Evolutionary conservation across 1,284 basidiomycete species (phyloP), one percentile per base, ranked within the genome.

Genomic region (Sanghuangporus sanghuang): DNA sequence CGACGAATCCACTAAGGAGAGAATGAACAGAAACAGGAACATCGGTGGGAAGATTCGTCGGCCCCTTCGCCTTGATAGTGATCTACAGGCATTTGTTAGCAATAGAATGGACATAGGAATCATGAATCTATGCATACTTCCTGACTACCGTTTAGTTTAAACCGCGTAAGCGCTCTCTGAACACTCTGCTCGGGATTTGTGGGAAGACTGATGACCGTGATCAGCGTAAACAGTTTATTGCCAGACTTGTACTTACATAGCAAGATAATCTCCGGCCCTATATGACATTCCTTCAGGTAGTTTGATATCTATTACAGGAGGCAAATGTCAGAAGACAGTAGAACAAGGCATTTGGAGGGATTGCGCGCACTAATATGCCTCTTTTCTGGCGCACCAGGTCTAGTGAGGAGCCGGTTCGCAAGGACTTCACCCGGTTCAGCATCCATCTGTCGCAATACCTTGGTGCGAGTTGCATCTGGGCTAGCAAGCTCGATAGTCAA

Each of bases 181-280:
- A 81, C 77, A 53, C 75, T 75, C 0, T 73, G 71, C 27, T 68
- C 57, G 9, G 77, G 79, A 65, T 81, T 81, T 7, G 74, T 71
- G 0, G 78, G 79, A 18, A 81, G 67, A 50, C 78, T 79, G 54
- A 16, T 6, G 18, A 50, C 18, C 44, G 36, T 18, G 44, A 23
- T 23, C 9, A 14, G 14, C 23, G 23, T 27, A 42, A 56, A 3
- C n/a, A n/a, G n/a, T 57, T 2, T 49, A 23, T 23, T 18, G 42
- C 35, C 59, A 4, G 16, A 14, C 8, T 3, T 35, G 49, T n/a
- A 59, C 75, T 64, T 48, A 79, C 78, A 83, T 77, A 0, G 79
- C 76, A 23, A 83, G 73, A 67, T 84, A 82, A 69, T 84, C 81
- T 12, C 81, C 81, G 6, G 79, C 73, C 54, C 75, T 71, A 65